phyloP scores from a whole-genome alignment of 768 basidiomycete species.

The Psilocybe azurescens region DNA sequence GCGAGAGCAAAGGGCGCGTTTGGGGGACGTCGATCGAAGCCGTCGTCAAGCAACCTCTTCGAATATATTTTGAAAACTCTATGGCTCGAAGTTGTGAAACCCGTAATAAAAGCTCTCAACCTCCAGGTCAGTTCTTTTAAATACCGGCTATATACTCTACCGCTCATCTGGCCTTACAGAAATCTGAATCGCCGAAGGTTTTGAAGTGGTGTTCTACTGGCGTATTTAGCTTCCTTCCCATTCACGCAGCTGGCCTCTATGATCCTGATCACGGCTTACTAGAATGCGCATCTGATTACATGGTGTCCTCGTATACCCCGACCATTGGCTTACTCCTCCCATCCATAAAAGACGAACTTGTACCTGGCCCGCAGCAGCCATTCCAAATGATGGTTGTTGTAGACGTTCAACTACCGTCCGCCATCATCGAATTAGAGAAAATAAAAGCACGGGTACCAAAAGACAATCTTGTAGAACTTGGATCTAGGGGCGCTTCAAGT shows the following conservation, averaged over 20 bases:
- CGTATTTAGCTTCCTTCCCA: constrained; percentile 38
- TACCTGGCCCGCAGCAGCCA: neutral
- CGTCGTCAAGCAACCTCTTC: neutral
- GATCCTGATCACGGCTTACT: neutral
- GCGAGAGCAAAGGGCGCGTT: neutral
- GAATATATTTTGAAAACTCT: neutral
- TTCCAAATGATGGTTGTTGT: constrained; percentile 27
- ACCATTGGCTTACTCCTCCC: constrained; percentile 13
- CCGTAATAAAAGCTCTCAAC: constrained; percentile 7
- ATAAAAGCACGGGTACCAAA: constrained; percentile 10
- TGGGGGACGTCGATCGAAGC: neutral
- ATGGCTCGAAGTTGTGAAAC: constrained; percentile 7
- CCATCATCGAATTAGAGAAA: constrained; percentile 9
- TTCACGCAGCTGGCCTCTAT: constrained; percentile 45
- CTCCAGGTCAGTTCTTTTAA: constrained; percentile 1
- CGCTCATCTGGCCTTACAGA: neutral
- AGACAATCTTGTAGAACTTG: neutral
- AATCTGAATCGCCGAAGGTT: neutral
- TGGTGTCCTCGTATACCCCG: constrained; percentile 30
- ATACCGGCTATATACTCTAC: too few relatives aligned
- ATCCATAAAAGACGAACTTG: neutral
- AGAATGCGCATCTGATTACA: constrained; percentile 22
- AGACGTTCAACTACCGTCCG: constrained; percentile 8
- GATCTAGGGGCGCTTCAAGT: constrained; percentile 13
- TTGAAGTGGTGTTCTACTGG: constrained; percentile 31